phyloP scores from a whole-genome alignment of 2,329 filamentous ascomycete species.

The Sarocladiaceae sp. region DNA sequence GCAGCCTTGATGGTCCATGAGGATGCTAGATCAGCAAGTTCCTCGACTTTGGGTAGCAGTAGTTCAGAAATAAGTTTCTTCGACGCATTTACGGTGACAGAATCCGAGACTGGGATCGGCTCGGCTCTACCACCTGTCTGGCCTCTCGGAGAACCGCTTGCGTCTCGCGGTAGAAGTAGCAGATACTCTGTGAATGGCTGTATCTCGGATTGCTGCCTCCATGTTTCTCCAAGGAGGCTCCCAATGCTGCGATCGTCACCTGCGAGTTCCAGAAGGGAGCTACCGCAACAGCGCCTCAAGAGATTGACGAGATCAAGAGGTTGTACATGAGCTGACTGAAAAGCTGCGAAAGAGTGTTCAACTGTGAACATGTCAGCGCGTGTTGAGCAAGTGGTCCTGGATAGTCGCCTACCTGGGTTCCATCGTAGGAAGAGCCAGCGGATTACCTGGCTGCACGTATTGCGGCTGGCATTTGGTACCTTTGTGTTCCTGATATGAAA shows the following conservation, averaged over 20 bases:
- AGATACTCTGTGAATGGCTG: slow-evolving; percentile 46
- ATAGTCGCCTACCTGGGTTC: slow-evolving; percentile 60
- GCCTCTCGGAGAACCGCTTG: neutral
- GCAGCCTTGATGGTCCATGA: slow-evolving; percentile 39
- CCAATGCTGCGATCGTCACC: slow-evolving; percentile 33
- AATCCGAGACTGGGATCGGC: slow-evolving; percentile 21
- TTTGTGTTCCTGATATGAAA: slow-evolving; percentile 60
- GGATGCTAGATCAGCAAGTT: slow-evolving; percentile 38
- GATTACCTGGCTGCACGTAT: slow-evolving; percentile 64
- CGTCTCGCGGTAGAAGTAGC: slow-evolving; percentile 39
- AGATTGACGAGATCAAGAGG: slow-evolving; percentile 62
- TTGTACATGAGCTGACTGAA: slow-evolving; percentile 56
- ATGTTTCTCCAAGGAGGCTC: slow-evolving; percentile 41
- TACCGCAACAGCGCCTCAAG: slow-evolving; percentile 62
- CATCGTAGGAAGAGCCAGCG: slow-evolving; percentile 79
- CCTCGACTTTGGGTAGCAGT: slow-evolving; percentile 45
- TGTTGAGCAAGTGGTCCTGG: neutral
- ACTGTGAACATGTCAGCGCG: slow-evolving; percentile 31
- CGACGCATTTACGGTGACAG: slow-evolving; percentile 30
- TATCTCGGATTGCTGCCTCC: slow-evolving; percentile 37
- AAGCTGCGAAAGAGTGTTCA: slow-evolving; percentile 61
- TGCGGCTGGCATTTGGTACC: slow-evolving; percentile 61
- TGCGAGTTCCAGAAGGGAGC: slow-evolving; percentile 21
- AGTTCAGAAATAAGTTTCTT: slow-evolving; percentile 49
- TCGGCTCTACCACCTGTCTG: neutral